Evolutionary conservation across 768 basidiomycete genomes (phyloP).

Genomic region (Leucocoprinus sp.): DNA sequence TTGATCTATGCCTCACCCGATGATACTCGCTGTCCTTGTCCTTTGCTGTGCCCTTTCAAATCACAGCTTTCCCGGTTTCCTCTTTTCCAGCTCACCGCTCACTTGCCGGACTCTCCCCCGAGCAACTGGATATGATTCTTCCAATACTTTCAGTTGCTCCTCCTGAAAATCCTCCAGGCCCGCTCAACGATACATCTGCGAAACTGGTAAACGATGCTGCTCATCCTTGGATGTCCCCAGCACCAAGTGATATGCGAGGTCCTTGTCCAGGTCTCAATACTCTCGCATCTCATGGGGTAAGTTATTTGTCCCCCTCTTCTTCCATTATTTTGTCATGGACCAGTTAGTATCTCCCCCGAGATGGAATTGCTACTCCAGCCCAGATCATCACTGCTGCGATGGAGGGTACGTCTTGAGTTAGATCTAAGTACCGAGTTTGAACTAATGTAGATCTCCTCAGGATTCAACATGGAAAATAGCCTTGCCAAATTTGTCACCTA

Average conservation of each 20-base stretch:
- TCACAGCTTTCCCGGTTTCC: slow-evolving; percentile 10
- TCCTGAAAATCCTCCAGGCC: slow-evolving; percentile 6
- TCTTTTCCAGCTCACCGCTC: slow-evolving; percentile 4
- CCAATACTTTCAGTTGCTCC: slow-evolving; percentile 4
- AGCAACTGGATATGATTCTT: slow-evolving; percentile 5
- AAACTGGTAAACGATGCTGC: slow-evolving; percentile 16
- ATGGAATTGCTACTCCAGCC: slow-evolving; percentile 12
- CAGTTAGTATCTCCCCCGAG: slow-evolving; percentile 11
- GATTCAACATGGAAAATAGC: slow-evolving; percentile 14
- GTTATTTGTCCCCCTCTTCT: not conserved
- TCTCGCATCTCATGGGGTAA: slow-evolving; percentile 15
- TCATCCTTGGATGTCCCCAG: slow-evolving; percentile 13
- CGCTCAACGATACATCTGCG: slow-evolving; percentile 11
- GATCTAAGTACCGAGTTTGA: not conserved
- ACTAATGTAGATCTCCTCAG: not conserved
- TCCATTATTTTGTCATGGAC: not conserved
- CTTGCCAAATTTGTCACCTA: slow-evolving; percentile 15
- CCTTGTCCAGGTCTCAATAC: slow-evolving; percentile 18
- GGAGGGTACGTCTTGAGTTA: slow-evolving; percentile 3
- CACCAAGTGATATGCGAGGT: slow-evolving; percentile 12
- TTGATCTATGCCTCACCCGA: not conserved
- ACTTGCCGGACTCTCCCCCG: slow-evolving; percentile 11
- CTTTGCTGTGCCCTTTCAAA: not conserved
- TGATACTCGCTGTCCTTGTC: not conserved
- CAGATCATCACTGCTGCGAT: slow-evolving; percentile 10